Evolutionary conservation across 2,329 filamentous ascomycete species (phyloP), one percentile per base, ranked within the genome.

Genomic region (Calonectria hongkongensis): DNA sequence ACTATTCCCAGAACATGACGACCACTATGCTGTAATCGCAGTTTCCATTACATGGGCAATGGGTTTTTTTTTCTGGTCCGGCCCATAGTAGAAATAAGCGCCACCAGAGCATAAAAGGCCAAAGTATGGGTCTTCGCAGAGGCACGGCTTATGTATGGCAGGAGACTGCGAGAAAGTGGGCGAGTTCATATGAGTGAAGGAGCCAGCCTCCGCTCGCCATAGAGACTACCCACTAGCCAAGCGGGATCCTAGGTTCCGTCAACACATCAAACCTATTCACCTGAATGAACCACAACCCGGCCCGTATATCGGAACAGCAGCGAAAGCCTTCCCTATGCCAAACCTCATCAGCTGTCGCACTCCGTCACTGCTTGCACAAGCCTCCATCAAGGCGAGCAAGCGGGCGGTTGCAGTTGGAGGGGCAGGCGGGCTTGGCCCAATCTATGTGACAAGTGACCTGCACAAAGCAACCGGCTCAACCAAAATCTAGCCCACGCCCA

Each of bases 91-190:
- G n/a, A 33, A 60, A 60, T 25, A 27, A 41, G 33, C 33, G 39
- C 21, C n/a, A n/a, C 7, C 7, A 33, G 2, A 15, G 21, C 36
- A 60, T 41, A 41, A 15, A 48, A 36, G 54, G 33, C 27, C 33
- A 60, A 41, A 60, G 33, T 33, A 41, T 33, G 39, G 28, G 30
- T 30, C 51, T 51, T 27, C 25, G 8, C 65, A 27, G 39, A 48
- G 18, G 9, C 45, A 48, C 45, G 8, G 45, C 21, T n/a, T n/a
- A 25, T 25, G n/a, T 41, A 63, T 60, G 43, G 66, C 66, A 68
- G 41, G 66, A 68, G 56, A 67, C 65, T 30, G 48, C 65, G 65
- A 67, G 28, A 58, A 56, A 51, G 48, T 60, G 54, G 50, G 65
- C 65, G 36, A 58, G 27, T 30, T 28, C 25, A 27, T 51, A 27